Base-by-base conservation (phyloP, 2,329 filamentous ascomycete genomes). In the Tolypocladium tundrense region DNA sequence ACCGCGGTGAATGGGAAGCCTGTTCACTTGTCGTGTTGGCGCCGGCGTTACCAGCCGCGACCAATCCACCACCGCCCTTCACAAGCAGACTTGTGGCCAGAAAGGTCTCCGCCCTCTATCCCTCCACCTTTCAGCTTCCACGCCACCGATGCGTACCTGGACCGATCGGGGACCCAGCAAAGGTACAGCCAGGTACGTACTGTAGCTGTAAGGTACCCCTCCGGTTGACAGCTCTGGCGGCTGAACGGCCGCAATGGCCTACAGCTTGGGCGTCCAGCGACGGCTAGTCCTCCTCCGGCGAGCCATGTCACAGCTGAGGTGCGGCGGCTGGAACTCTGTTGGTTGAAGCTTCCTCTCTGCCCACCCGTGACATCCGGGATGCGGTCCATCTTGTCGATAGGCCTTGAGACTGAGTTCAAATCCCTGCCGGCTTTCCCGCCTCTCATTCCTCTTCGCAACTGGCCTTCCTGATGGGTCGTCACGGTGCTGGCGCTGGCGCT, bases 101-200 rank as follows among this genome's bases (percentile, higher is more conserved):
- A 33, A 7, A 10, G 0, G 11, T 21, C 19, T 19, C 48, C 27
- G 19, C 48, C 14, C 48, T 13, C 48, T 13, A 3, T 14, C 24
- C 54, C 41, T 45, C 54, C 54, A 35, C 41, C 19, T 21, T 11
- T 21, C 40, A 39, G 54, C 54, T 55, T 31, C 40, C 40, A 19
- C 54, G 54, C 54, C 54, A 55, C 54, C 41, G 54, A 55, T 55
- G 54, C 40, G 54, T 55, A 40, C 54, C 54, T 55, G 54, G 54
- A 39, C 41, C 31, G 54, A 55, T 43, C 40, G 41, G 19, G 33
- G 21, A 35, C 41, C 41, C 42, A 48, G 21, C 11, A 24, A 39
- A 55, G 41, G 53, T 35, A 45, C 53, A 8, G 41, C 53, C 53
- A 55, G 53, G 53, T 42, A 33, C 43, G 43, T 31, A 43, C 40